phyloP scores from a whole-genome alignment of 345 rosid genomes.

The Linum tenue region DNA sequence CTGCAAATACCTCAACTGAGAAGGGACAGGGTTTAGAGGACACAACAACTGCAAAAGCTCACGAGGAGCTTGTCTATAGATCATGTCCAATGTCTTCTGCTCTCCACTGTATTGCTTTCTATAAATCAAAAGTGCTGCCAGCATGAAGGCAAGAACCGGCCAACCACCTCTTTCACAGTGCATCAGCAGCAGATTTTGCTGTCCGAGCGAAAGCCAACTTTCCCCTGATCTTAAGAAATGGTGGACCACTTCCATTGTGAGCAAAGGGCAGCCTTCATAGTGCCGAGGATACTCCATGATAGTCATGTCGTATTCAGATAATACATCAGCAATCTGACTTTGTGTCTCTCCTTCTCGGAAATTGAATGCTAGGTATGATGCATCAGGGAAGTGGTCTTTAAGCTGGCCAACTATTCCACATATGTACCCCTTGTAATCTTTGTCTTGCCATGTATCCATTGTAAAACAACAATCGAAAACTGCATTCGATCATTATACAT shows the following conservation, averaged over 20 bases:
- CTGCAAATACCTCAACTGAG: conserved; percentile 80
- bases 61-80: conserved; percentile 80
- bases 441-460: conserved; percentile 51
- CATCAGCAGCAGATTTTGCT: conserved; percentile 63
- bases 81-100: conserved; percentile 82
- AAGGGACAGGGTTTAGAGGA: conserved; percentile 76
- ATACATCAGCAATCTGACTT: conserved; percentile 44
- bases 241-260: conserved; percentile 74
- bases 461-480: conserved; percentile 92
- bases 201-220: conserved; percentile 92
- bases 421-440: conserved; percentile 49
- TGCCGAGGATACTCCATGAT: conserved; percentile 96
- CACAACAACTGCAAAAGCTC: conserved; percentile 74
- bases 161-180: conserved; percentile 87
- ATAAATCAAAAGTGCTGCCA: conserved; percentile 72
- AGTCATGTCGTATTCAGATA: conserved; percentile 69
- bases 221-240: conserved; percentile 88
- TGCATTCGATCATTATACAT: conserved; percentile 17
- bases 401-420: conserved; percentile 60
- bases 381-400: conserved; percentile 62
- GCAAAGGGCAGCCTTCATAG: conserved; percentile 76
- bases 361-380: conserved; percentile 75
- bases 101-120: conserved; percentile 78
- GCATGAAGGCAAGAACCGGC: conserved; percentile 79
- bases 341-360: conserved; percentile 61